Conservation (phyloP, 257 asterid species). For the Solanum piurae region DNA sequence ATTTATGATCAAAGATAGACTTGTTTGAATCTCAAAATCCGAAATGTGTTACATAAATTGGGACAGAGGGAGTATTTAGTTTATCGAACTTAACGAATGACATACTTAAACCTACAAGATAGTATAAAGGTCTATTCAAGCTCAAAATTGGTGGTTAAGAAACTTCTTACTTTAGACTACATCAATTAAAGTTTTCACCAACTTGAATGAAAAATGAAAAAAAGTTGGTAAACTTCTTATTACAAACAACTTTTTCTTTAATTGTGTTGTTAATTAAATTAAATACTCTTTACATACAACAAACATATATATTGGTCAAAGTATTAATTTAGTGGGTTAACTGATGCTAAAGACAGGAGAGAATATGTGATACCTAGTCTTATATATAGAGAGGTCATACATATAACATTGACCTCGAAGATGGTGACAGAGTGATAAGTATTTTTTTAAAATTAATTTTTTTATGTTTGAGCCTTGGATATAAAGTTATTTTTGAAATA, state of each 20-base stretch:
- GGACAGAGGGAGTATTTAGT: too few relatives aligned
- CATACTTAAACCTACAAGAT: background rate
- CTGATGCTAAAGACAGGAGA: background rate
- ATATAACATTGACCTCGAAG: too few relatives aligned
- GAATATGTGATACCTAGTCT: background rate
- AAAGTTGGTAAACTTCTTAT: background rate
- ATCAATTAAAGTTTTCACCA: background rate
- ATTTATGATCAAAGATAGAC: too few relatives aligned
- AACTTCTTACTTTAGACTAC: background rate
- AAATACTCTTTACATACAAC: background rate
- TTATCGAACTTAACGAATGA: background rate
- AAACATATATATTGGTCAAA: background rate
- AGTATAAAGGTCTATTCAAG: background rate
- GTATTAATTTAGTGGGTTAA: background rate
- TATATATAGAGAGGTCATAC: background rate
- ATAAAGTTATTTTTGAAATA: background rate
- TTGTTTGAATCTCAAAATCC: too few relatives aligned
- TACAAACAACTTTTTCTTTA: background rate
- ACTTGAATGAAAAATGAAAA: background rate
- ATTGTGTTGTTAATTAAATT: background rate
- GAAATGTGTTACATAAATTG: too few relatives aligned
- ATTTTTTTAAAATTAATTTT: background rate
- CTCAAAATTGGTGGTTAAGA: background rate
- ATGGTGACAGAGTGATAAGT: background rate
- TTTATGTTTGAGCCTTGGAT: background rate